These are phyloP conservation scores for Xylaria sp. DNA, from an alignment of 2,329 filamentous ascomycete genomes.

Conservation along the genomic window DNA sequence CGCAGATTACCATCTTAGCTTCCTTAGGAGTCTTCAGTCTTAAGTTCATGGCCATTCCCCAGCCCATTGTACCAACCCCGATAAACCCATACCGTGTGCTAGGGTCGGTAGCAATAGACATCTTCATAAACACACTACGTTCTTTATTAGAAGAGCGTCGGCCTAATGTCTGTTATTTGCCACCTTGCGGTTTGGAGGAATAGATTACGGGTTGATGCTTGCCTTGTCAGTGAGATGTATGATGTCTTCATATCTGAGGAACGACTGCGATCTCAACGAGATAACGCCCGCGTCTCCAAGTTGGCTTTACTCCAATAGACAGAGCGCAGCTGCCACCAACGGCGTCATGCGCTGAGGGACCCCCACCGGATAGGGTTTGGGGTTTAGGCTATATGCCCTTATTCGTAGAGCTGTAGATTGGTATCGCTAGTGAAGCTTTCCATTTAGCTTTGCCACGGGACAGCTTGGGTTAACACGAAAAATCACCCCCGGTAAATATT, in stretches of 20 bases:
- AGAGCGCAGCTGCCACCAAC: not conserved
- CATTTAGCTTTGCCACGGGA: not conserved
- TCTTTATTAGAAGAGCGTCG: too few species aligned
- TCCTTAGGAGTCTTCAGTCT: constrained; percentile 15
- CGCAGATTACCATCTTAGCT: constrained; percentile 23
- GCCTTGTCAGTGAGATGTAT: not conserved
- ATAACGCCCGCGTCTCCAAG: not conserved
- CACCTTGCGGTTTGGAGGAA: not conserved
- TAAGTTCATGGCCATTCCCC: constrained; percentile 24
- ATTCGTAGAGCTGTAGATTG: not conserved
- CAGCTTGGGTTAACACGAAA: not conserved
- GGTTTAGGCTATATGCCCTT: constrained; percentile 23
- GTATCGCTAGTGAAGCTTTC: not conserved
- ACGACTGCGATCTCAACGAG: not conserved
- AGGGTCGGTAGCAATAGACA: constrained; percentile 13
- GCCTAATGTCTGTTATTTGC: not conserved
- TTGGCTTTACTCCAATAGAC: not conserved
- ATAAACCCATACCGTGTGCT: constrained; percentile 20
- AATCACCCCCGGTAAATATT: not conserved
- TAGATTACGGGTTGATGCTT: not conserved
- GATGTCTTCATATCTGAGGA: not conserved
- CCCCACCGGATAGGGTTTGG: not conserved
- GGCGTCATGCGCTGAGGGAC: not conserved
- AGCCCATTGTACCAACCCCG: constrained; percentile 22
- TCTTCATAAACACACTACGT: not conserved